phyloP scores from a whole-genome alignment of 306 rosid genomes.

The Prunus mira region DNA sequence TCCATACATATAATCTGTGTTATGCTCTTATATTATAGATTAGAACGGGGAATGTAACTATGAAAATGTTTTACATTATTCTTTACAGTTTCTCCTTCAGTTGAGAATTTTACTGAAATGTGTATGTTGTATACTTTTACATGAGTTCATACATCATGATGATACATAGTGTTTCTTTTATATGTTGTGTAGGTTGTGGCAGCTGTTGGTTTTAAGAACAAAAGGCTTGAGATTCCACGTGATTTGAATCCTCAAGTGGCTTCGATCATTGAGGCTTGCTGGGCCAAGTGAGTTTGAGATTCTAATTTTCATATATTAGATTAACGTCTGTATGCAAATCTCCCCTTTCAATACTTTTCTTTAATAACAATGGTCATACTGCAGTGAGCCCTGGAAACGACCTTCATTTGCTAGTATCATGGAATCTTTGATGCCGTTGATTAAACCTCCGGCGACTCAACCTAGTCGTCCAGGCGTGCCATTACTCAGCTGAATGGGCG shows the following conservation, averaged over 20 bases:
- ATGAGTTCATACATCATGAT: conserved; percentile 18
- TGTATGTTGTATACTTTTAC: neutral
- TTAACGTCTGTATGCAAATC: neutral
- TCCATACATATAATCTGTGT: neutral
- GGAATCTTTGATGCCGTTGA: conserved; percentile 83
- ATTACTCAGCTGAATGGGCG: conserved; percentile 50
- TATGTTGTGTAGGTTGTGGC: conserved; percentile 68
- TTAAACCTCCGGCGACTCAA: conserved; percentile 66
- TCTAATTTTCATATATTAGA: neutral
- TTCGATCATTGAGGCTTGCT: conserved; percentile 82
- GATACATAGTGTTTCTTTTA: conserved; percentile 3
- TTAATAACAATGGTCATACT: conserved; percentile 23
- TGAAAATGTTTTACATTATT: neutral
- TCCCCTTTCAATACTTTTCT: conserved; percentile 6
- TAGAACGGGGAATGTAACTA: neutral
- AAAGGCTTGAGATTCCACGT: conserved; percentile 85
- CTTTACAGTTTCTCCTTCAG: neutral
- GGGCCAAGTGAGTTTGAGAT: conserved; percentile 81
- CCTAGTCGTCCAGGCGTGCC: conserved; percentile 58
- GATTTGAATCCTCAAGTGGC: conserved; percentile 79
- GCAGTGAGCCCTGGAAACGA: conserved; percentile 97
- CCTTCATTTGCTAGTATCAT: conserved; percentile 85
- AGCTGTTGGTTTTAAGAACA: conserved; percentile 89
- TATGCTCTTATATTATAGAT: neutral
- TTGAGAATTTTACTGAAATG: neutral